Evolutionary conservation across 1,139 yeast genomes (phyloP), one percentile per base, ranked within the genome.

Genomic region (Groenewaldozyma sp.): DNA sequence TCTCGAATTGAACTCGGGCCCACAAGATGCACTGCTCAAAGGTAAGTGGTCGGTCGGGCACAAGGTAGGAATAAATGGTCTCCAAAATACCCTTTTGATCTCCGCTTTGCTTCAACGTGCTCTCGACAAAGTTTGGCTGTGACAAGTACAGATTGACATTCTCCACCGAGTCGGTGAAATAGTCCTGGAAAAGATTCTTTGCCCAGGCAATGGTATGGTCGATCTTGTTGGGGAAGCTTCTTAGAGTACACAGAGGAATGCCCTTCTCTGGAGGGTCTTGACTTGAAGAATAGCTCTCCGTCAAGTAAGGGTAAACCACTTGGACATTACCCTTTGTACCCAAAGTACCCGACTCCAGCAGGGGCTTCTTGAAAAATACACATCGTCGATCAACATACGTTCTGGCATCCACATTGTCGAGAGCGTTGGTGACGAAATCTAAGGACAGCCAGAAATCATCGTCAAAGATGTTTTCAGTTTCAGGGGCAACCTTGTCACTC

Each of bases 181-280:
- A 84, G n/a, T 93, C 95, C 68, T 83, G 94, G 72, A 91, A 91
- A 55, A 87, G 71, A 18, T 88, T 79, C 67, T 93, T 91, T 19
- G 97, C 95, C 99, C 99, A 91, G 11, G 98, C 97, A 65, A 91
- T 91, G 1, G 99, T 93, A 59, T 91, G 99, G 59, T 91, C 99
- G 55, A 91, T 91, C 64, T 88, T 91, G 63, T 87, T 86, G 43
- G 99, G 99, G 78, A 91, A 91, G 5, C 95, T 83, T 64, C 97
- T 78, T 58, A 91, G 72, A 6, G 99, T 91, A 73, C 99, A 91
- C 57, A 91, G 73, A 28, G 99, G 99, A 56, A 91, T 88, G 3
- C 95, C 78, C 65, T 87, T 87, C 67, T 91, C 99, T 36, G 99
- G 98, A 31, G 99, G 98, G 65, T 91, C 99, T 62, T 87, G 94